These are phyloP conservation scores for Babesia bigemina DNA, from an alignment of 169 alveolate species.

Conservation along the genomic window DNA sequence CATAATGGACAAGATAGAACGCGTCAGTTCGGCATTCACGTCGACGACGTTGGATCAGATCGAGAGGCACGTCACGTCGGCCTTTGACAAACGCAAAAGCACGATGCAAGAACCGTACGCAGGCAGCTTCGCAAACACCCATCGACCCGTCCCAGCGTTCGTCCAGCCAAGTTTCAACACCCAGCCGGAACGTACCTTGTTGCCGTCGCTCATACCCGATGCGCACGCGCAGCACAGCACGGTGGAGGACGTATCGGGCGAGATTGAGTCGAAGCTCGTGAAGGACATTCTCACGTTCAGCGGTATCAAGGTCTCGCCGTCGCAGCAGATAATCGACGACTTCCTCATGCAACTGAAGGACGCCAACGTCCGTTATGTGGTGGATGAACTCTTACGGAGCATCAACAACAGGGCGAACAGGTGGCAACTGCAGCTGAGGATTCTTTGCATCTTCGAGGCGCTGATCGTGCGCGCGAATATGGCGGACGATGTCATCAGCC, in stretches of 20 bases:
- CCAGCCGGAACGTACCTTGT: neutral
- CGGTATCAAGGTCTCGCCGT: conserved; percentile 66
- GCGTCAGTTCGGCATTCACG: conserved; percentile 55
- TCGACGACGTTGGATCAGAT: conserved; percentile 51
- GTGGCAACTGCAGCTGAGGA: conserved; percentile 63
- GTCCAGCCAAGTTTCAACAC: neutral
- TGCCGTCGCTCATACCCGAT: conserved; percentile 34
- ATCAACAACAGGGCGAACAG: conserved; percentile 45
- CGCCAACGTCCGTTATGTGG: conserved; percentile 35
- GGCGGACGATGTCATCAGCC: conserved; percentile 1
- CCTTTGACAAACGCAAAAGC: neutral
- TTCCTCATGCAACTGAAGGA: conserved; percentile 40
- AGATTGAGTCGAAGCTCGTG: conserved; percentile 47
- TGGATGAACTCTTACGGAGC: conserved; percentile 47
- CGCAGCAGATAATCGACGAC: conserved; percentile 60
- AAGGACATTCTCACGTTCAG: conserved; percentile 64
- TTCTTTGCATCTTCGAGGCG: conserved; percentile 57
- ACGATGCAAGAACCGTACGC: neutral
- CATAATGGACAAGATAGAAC: conserved; percentile 42
- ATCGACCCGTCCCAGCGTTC: neutral
- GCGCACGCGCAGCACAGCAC: neutral
- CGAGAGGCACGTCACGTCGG: conserved; percentile 40
- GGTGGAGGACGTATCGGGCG: conserved; percentile 46
- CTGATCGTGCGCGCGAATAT: conserved; percentile 23
- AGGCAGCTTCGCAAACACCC: neutral